Conservation (phyloP, 306 rosid genomes). For the Sindora glabra region DNA sequence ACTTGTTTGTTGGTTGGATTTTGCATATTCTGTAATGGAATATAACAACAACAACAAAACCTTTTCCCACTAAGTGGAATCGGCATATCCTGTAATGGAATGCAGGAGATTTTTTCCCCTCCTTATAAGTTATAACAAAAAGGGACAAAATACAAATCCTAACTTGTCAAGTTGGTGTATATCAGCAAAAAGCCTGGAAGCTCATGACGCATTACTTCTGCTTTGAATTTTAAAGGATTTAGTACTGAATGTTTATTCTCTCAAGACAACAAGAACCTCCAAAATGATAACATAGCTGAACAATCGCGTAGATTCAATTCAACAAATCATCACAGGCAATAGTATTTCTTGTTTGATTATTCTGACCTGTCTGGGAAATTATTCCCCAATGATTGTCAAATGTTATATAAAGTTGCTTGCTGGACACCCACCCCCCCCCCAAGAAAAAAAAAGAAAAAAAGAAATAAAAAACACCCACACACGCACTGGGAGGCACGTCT, state of each 20-base stretch:
- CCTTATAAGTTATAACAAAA: neutral
- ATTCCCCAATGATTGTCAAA: neutral
- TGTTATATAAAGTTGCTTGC: constrained; percentile 14
- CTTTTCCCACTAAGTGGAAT: too few relatives aligned
- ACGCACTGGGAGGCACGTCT: too few relatives aligned
- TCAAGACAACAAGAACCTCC: constrained; percentile 1
- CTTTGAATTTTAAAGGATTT: neutral
- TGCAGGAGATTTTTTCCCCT: neutral
- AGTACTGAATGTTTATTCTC: neutral
- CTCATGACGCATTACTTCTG: neutral
- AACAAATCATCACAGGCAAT: neutral
- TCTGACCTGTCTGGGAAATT: too few relatives aligned
- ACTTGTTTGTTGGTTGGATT: constrained; percentile 6
- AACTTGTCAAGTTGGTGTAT: neutral
- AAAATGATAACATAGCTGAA: neutral
- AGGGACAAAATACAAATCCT: neutral
- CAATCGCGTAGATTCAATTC: neutral
- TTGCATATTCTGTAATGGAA: constrained; percentile 13
- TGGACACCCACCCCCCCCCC: too few relatives aligned
- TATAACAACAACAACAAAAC: too few relatives aligned
- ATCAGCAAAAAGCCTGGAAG: neutral
- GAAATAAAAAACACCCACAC: too few relatives aligned
- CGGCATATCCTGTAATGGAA: constrained; percentile 14
- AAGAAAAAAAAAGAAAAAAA: too few relatives aligned
- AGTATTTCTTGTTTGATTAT: neutral